Base-by-base conservation (phyloP, 2,329 filamentous ascomycete species). In the Penicillium verrucosum region DNA sequence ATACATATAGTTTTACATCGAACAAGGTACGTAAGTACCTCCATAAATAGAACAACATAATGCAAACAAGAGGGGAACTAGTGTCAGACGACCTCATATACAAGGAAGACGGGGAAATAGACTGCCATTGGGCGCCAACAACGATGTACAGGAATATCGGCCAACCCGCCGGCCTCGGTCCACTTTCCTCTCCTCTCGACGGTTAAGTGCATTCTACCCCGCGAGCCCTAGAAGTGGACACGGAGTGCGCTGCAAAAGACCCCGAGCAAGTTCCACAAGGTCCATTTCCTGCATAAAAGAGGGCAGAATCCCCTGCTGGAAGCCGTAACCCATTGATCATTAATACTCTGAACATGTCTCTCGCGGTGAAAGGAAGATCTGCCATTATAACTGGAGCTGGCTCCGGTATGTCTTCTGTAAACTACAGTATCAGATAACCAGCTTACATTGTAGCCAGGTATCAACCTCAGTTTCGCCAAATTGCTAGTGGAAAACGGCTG, bases 381-480 rank as follows among this genome's bases (percentile, higher is more conserved):
- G 81, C 81, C 12, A 80, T 84, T 45, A 71, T 84, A 30, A 84
- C 81, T 11, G 81, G 81, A 32, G 81, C 79, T 38, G 81, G 81
- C 27, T 82, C 80, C 45, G 81, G 81, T 78, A 68, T 58, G 69
- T 67, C 18, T 27, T 14, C 12, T 25, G 11, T 18, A 30, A 5
- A 29, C 16, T 40, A 44, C 29, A 40, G 10, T 21, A 36, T 51
- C 41, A 40, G 5, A 44, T 9, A 6, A 9, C 12, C 18, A 27
- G 38, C 60, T 58, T 38, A 46, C 50, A 45, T 2, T 7, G 23
- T 18, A 18, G 25, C 10, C 54, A 79, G 78, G 78, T 16, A 80
- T 80, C 52, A 79, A 79, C 60, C 65, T 79, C 37, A 69, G 70
- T 47, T 80, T 80, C 53, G 75, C 75, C 29, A 73, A 72, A 44